Conservation (phyloP, 345 rosid species). For the Nasturtium officinale region DNA sequence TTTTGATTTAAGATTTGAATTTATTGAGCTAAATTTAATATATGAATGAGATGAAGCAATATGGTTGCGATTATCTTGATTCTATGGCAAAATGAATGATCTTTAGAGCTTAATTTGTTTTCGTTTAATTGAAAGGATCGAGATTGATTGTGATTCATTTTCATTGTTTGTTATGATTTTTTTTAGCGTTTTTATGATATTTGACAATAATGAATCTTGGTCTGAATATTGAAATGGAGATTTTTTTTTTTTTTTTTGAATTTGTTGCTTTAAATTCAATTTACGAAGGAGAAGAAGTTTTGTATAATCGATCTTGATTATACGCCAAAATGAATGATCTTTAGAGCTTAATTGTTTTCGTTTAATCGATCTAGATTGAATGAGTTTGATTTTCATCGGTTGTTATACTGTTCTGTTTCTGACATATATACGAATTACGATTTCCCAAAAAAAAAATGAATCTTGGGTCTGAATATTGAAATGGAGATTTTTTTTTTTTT, state of each 20-base stretch:
- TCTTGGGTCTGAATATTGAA: constrained; percentile 22
- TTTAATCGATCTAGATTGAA: constrained; percentile 9
- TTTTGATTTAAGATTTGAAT: constrained; percentile 31
- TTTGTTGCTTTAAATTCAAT: not conserved
- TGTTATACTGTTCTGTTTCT: not conserved
- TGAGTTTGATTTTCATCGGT: not conserved
- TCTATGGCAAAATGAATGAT: not conserved
- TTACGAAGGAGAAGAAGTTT: not conserved
- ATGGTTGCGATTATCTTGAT: not conserved
- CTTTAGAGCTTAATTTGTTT: not conserved
- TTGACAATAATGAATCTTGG: constrained; percentile 5
- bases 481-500: not conserved
- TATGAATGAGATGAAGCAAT: not conserved
- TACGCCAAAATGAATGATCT: not conserved
- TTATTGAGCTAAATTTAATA: not conserved
- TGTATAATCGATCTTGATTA: too few relatives aligned
- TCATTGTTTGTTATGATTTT: not conserved
- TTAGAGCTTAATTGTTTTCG: not conserved
- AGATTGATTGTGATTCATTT: constrained; percentile 8
- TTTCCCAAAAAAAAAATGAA: not conserved
- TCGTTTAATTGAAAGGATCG: constrained; percentile 7
- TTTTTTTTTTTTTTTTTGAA: not conserved
- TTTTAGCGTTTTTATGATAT: not conserved
- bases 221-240: constrained; percentile 18
- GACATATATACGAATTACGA: not conserved